phyloP scores from a whole-genome alignment of 371 early-diverging fungal species.

The Actinomortierella ambigua region DNA sequence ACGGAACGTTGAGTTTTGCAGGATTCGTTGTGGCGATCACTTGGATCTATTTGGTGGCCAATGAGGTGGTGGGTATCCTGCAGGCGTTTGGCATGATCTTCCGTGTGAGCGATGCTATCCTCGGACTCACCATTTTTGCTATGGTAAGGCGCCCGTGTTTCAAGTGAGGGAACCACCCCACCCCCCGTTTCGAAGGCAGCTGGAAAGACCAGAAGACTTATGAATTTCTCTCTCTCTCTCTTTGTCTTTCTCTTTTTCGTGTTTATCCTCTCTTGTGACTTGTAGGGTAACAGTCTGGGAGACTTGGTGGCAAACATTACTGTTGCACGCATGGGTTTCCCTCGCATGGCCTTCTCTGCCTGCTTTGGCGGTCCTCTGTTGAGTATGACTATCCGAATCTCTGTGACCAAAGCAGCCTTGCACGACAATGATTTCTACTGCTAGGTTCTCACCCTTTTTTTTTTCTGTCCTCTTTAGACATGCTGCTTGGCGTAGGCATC shows the following conservation, averaged over 20 bases:
- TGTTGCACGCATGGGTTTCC: constrained; percentile 83
- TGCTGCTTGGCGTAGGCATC: constrained; percentile 80
- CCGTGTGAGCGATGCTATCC: constrained; percentile 76
- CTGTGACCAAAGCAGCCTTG: no score
- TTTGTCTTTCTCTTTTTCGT: background rate
- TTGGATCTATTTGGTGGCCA: constrained; percentile 86
- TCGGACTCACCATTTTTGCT: constrained; percentile 85
- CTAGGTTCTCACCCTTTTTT: no score
- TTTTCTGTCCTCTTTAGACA: constrained; percentile 48
- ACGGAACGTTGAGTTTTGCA: constrained; percentile 59
- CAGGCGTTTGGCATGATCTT: constrained; percentile 79
- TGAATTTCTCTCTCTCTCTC: background rate
- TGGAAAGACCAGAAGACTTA: no score
- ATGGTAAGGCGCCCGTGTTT: constrained; percentile 51
- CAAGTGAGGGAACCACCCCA: no score
- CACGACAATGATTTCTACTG: no score
- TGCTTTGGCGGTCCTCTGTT: constrained; percentile 88
- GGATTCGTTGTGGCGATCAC: constrained; percentile 75
- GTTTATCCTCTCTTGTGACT: background rate
- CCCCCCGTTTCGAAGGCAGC: no score
- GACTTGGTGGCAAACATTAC: constrained; percentile 87
- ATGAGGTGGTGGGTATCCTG: constrained; percentile 82
- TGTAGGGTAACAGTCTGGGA: constrained; percentile 82
- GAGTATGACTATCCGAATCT: constrained; percentile 50
- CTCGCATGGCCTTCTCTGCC: constrained; percentile 86